These are phyloP conservation scores for Mimosa pudica DNA, from an alignment of 306 rosid species.

Conservation along the genomic window DNA sequence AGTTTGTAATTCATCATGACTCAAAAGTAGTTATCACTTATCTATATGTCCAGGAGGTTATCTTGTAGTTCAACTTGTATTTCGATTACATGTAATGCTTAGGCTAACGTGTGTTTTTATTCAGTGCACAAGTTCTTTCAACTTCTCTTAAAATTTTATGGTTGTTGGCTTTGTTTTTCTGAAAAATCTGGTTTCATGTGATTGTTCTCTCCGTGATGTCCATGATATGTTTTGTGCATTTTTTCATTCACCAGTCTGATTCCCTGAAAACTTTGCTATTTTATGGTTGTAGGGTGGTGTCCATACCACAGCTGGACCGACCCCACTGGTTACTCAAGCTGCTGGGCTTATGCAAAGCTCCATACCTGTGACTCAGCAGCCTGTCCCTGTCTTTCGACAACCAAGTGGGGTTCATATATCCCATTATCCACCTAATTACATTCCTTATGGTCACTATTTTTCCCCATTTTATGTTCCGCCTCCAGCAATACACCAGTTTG, in stretches of 20 bases:
- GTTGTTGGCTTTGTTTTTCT: constrained; percentile 1
- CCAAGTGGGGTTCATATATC: constrained; percentile 82
- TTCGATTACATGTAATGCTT: neutral
- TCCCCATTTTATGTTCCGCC: constrained; percentile 83
- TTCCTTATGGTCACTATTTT: constrained; percentile 83
- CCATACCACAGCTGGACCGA: constrained; percentile 70
- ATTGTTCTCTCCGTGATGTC: neutral
- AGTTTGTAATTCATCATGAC: no score
- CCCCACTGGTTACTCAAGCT: constrained; percentile 81
- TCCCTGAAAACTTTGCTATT: constrained; percentile 23
- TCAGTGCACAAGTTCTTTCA: neutral
- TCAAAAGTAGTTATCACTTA: neutral
- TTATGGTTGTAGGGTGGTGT: constrained; percentile 74
- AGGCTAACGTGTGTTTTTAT: neutral
- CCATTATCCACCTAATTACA: constrained; percentile 85
- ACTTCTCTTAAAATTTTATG: no score
- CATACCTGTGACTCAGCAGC: constrained; percentile 83
- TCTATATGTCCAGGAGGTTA: neutral
- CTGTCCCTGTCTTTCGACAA: constrained; percentile 82
- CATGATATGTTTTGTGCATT: neutral
- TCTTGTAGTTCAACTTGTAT: no score
- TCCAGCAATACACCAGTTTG: constrained; percentile 84
- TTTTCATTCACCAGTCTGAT: constrained; percentile 9
- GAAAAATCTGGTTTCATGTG: constrained; percentile 1
- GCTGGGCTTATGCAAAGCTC: constrained; percentile 93